These are phyloP conservation scores for Pseudocercospora musae DNA, from an alignment of 2,329 filamentous ascomycete species.

Conservation along the genomic window DNA sequence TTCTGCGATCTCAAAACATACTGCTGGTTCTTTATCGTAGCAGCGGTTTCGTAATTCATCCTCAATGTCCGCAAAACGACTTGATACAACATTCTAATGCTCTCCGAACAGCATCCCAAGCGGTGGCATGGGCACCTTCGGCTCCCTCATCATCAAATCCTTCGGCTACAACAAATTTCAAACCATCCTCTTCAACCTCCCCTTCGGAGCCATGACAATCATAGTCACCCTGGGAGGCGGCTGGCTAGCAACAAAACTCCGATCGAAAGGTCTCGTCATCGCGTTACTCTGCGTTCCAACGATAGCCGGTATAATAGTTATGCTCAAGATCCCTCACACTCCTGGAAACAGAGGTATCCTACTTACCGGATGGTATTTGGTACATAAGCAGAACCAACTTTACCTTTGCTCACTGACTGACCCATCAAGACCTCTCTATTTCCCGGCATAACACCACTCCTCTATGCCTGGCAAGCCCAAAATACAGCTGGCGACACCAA, in stretches of 20 bases:
- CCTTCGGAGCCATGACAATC: constrained; percentile 4
- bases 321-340: constrained; percentile 4
- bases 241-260: background rate
- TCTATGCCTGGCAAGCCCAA: constrained; percentile 4
- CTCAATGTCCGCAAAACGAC: background rate
- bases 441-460: background rate
- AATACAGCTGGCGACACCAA: constrained; percentile 5
- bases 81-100: background rate
- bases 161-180: constrained; percentile 4
- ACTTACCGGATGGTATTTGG: constrained; percentile 1
- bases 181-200: constrained; percentile 6
- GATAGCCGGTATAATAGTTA: background rate
- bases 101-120: background rate
- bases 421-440: background rate
- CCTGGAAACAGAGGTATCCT: background rate
- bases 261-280: constrained; percentile 3
- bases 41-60: background rate
- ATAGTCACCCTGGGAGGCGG: background rate
- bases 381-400: background rate
- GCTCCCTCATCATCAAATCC: constrained; percentile 1
- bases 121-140: constrained; percentile 5
- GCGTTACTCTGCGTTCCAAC: background rate
- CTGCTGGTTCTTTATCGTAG: constrained; percentile 4
- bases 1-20: constrained; percentile 1
- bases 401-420: too few species aligned